Base-by-base conservation (phyloP, 495 filamentous ascomycete species). In the Penicillium pancosmium region DNA sequence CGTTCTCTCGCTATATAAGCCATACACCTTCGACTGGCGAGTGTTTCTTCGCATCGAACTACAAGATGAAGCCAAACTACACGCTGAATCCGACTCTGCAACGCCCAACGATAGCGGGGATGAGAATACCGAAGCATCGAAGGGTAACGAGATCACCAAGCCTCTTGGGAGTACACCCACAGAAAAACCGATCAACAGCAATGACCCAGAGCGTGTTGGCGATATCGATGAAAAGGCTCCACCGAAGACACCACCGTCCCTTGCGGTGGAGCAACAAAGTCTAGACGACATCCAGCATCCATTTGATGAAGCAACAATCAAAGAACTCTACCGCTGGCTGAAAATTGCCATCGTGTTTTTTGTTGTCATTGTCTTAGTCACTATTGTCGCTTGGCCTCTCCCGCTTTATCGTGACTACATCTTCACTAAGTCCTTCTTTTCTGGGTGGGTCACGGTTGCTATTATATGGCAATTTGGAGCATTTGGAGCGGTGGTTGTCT, bases 381-480 rank as follows among this genome's bases (percentile, higher is more conserved):
- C 76, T 9, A 72, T 77, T 34, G 58, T 79, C 35, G 56, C 70
- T 3, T 79, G 76, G 75, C 77, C 76, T 9, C 64, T 80, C 59
- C 76, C 77, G 50, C 67, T 79, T 11, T 79, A 78, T 47, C 68
- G 76, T 3, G 62, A 78, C 49, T 79, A 76, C 19, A 71, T 79
- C 18, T 80, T 81, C 56, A 75, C 65, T 1, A 76, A 75, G 57
- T 60, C 71, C 10, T 82, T 82, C 60, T 81, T 80, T 61, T 63
- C 63, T 0, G 76, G 73, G 0, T 82, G 80, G 80, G 58, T 71
- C 0, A 74, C 71, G 0, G 73, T 81, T 0, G 68, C 75, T 0
- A 77, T 80, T n/a, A 70, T 79, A 11, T 81, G 79, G 78, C 70
- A 73, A 49, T 81, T 78, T 56, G 62, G 64, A 41, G 74, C 76